These are phyloP conservation scores for Alternaria conjuncta DNA, from an alignment of 2,329 filamentous ascomycete genomes.

Conservation along the genomic window DNA sequence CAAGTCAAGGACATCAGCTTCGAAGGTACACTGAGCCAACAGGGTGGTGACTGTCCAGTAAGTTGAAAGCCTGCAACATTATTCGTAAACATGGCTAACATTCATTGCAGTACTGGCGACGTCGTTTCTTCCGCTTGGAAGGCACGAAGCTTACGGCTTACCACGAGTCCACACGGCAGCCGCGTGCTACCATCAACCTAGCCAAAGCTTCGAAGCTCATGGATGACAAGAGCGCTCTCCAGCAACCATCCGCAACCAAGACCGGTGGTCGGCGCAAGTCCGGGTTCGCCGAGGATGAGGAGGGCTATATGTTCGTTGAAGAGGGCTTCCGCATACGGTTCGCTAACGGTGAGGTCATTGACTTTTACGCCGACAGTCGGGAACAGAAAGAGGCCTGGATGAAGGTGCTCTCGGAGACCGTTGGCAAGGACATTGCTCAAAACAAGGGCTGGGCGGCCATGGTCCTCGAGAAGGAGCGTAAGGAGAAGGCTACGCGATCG, in stretches of 20 bases:
- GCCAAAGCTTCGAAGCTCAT: conserved; percentile 92
- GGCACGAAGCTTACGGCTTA: conserved; percentile 93
- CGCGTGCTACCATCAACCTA: conserved; percentile 94
- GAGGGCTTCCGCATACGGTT: conserved; percentile 99
- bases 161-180: conserved; percentile 93
- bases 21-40: conserved; percentile 92
- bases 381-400: conserved; percentile 95
- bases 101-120: conserved; percentile 82
- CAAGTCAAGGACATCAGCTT: conserved; percentile 77
- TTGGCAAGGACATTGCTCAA: conserved; percentile 62
- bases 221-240: conserved; percentile 84
- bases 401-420: conserved; percentile 77
- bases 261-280: conserved; percentile 85
- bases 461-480: conserved; percentile 58
- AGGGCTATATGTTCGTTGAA: conserved; percentile 99
- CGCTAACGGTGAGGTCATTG: conserved; percentile 96
- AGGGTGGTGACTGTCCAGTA: conserved; percentile 96
- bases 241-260: conserved; percentile 78
- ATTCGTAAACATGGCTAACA: conserved; percentile 15
- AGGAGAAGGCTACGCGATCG: conserved; percentile 37
- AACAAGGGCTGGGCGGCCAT: conserved; percentile 67
- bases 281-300: conserved; percentile 96
- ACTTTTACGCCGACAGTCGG: conserved; percentile 93
- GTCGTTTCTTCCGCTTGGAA: conserved; percentile 93
- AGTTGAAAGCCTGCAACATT: conserved; percentile 49